A percentile compares a stretch with the other conserved stretches of the same genome.
Evolutionary conservation across 805 yeast species (phyloP).

Genomic region (Hermanozyma aechmeae): DNA sequence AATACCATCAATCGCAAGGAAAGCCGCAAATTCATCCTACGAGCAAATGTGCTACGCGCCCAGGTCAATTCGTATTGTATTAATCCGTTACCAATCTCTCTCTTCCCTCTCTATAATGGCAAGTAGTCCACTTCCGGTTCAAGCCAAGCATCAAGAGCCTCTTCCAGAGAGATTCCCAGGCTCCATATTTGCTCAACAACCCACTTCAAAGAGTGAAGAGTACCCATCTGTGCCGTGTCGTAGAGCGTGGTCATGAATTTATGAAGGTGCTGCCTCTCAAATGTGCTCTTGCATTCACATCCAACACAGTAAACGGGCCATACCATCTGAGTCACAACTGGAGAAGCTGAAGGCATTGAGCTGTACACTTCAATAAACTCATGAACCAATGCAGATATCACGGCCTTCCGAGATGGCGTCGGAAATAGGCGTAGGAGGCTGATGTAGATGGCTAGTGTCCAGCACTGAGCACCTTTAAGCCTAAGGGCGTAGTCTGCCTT

Average conservation of each 20-base stretch:
- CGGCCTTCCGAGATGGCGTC: conserved; percentile 10
- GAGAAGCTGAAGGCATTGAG: conserved; percentile 35
- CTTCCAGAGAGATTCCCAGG: conserved; percentile 33
- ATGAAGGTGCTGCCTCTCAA: conserved; percentile 20
- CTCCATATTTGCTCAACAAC: conserved; percentile 40
- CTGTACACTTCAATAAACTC: conserved; percentile 43
- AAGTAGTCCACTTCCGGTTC: conserved; percentile 43
- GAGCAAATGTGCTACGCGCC: too few species aligned
- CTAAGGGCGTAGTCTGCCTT: conserved; percentile 26
- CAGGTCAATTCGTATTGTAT: too few species aligned
- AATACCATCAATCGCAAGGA: too few species aligned
- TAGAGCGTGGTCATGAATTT: conserved; percentile 33
- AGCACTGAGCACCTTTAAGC: conserved; percentile 46
- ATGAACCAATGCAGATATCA: conserved; percentile 21
- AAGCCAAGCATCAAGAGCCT: conserved; percentile 38
- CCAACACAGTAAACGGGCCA: conserved; percentile 51
- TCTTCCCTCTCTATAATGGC: conserved; percentile 20
- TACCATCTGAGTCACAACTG: conserved; percentile 51
- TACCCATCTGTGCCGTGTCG: conserved; percentile 45
- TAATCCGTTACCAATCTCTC: too few species aligned
- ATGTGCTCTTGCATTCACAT: conserved; percentile 28
- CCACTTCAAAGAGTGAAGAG: conserved; percentile 32
- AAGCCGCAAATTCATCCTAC: too few species aligned
- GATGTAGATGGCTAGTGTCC: conserved; percentile 36
- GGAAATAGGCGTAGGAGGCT: conserved; percentile 20